Conservation (phyloP, 2,329 filamentous ascomycete species). For the Ceratocystis variospora region DNA sequence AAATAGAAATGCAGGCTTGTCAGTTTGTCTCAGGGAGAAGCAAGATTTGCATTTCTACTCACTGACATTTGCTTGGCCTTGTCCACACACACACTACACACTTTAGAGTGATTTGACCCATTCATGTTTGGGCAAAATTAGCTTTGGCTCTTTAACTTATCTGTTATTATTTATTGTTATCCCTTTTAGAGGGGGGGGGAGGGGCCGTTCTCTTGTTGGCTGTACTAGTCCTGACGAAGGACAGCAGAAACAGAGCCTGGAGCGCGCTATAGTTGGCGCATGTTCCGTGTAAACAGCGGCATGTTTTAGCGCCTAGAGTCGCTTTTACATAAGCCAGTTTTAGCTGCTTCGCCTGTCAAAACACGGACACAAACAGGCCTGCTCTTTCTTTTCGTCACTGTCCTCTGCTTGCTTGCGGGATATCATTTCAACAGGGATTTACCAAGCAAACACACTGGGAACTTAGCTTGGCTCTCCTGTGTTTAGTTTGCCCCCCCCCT, state of each 20-base stretch:
- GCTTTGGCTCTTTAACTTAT: too few species aligned
- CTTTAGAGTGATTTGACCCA: too few species aligned
- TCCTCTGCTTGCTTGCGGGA: not conserved
- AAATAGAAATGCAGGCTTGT: not conserved
- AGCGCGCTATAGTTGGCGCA: not conserved
- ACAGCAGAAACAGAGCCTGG: too few species aligned
- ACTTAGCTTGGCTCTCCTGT: not conserved
- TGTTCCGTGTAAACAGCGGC: not conserved
- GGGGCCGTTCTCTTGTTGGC: too few species aligned
- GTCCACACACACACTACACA: too few species aligned
- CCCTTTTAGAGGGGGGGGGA: too few species aligned
- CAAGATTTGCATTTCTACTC: not conserved
- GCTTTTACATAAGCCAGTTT: not conserved
- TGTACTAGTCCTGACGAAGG: too few species aligned
- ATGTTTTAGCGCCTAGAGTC: not conserved
- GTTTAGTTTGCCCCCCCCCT: not conserved
- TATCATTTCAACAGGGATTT: not conserved
- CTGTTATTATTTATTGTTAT: too few species aligned
- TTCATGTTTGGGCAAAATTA: too few species aligned
- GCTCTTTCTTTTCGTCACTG: too few species aligned
- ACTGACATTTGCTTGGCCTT: not conserved
- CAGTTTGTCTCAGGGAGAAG: not conserved
- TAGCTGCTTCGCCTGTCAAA: not conserved
- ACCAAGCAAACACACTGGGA: too few species aligned
- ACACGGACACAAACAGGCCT: not conserved